Base-by-base conservation (phyloP, 1,139 yeast genomes). In the Candida pseudocylindracea region DNA sequence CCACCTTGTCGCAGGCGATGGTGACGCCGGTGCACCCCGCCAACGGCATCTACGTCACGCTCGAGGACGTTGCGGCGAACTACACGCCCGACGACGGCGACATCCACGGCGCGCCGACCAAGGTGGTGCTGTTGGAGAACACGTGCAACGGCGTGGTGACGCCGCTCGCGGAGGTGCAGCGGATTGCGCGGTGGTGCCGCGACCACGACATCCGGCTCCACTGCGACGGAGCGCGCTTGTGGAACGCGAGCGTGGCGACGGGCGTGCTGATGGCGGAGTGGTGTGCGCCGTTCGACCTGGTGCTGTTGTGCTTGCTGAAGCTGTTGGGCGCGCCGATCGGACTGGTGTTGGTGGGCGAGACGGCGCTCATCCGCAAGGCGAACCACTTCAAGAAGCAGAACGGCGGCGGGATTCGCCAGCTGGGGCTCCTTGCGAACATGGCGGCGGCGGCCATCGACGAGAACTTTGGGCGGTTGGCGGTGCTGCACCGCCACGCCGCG, bases 371-470 rank as follows among this genome's bases (percentile, higher is more conserved):
- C 12, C 40, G 40, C 20, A 60, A 59, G 41, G 63, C 65, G 27
- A 60, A 60, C 39, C 66, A 60, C 40, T 60, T 60, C 44, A 56
- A 51, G 33, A 60, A 60, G 39, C 67, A 60, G 40, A 51, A 50
- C 35, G 67, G 67, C 31, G 66, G 67, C 9, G 66, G 67, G 4
- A 54, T 60, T 32, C 49, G 67, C 37, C 67, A 60, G 43, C 52
- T 63, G 11, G 67, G 67, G 1, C 38, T 59, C 24, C 43, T 59
- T 36, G 50, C 63, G 3, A 42, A 46, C 34, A 58, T 58, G 63
- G 65, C 64, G 2, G 46, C 49, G 12, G 49, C 49, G 15, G 64
- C 65, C 8, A 51, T 60, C 29, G 55, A 55, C 33, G 57, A 58
- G 36, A 58, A 57, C 39, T 48, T 53, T 24, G 38, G 51, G 28